Conservation (phyloP, 148 eudicot genomes). For the Rhododendron ferrugineum region DNA sequence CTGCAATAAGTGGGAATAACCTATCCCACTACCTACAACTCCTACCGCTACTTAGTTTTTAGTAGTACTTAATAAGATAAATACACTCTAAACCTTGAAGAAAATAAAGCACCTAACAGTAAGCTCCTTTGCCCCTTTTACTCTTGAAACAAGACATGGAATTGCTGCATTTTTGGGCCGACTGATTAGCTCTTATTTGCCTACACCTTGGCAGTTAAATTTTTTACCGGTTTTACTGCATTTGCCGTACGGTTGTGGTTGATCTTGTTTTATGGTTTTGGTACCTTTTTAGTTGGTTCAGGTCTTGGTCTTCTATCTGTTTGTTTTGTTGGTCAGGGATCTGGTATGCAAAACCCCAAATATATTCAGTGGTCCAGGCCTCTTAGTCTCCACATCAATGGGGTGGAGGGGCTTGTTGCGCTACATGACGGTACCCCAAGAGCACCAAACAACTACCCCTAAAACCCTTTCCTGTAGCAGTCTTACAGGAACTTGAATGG, state of each 20-base stretch:
- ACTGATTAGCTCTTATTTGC: neutral
- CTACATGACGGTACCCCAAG: neutral
- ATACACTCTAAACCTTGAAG: neutral
- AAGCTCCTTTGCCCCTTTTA: neutral
- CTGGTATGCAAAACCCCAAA: neutral
- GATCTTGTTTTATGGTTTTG: neutral
- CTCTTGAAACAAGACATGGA: neutral
- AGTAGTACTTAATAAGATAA: neutral
- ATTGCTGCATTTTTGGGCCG: neutral
- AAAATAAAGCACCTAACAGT: neutral
- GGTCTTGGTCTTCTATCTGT: neutral
- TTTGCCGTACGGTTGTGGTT: neutral
- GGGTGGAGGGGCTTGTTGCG: neutral
- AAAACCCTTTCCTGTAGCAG: neutral
- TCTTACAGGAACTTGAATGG: neutral
- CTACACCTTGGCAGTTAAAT: neutral
- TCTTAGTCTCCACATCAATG: neutral
- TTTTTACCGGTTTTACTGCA: neutral
- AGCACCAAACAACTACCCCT: neutral
- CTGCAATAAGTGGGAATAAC: neutral
- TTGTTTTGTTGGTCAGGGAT: neutral
- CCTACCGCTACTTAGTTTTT: neutral
- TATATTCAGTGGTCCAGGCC: neutral
- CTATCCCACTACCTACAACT: neutral
- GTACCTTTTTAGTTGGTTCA: neutral